Conservation (phyloP, 2,329 filamentous ascomycete genomes). For the Diatrype stigma region DNA sequence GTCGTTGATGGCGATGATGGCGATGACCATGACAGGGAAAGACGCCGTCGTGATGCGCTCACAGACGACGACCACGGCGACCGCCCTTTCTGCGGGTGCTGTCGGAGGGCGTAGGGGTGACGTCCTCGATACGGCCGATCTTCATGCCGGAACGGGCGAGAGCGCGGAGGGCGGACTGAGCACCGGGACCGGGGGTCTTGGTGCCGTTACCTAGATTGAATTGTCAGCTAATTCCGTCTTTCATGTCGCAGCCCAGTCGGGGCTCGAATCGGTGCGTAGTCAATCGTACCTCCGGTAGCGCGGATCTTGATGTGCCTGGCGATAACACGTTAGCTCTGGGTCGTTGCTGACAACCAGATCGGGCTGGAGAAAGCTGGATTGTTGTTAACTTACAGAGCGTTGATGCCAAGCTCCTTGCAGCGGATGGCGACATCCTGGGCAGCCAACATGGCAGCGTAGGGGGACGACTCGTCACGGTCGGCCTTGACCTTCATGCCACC, state of each 20-base stretch:
- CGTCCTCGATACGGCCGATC: slow-evolving; percentile 99
- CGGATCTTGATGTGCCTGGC: slow-evolving; percentile 96
- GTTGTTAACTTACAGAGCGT: slow-evolving; percentile 58
- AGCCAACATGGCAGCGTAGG: slow-evolving; percentile 99
- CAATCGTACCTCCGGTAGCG: slow-evolving; percentile 87
- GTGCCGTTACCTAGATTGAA: too few relatives aligned
- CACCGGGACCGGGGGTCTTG: slow-evolving; percentile 99
- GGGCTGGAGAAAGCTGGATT: too few relatives aligned
- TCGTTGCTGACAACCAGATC: neutral
- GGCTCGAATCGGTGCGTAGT: too few relatives aligned
- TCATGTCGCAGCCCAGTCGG: too few relatives aligned
- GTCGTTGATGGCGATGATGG: slow-evolving; percentile 20
- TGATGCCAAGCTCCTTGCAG: slow-evolving; percentile 69
- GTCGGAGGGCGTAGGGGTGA: slow-evolving; percentile 98
- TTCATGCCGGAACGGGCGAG: slow-evolving; percentile 99
- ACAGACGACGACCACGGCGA: slow-evolving; percentile 99
- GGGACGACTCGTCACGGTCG: slow-evolving; percentile 99
- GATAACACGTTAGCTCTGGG: neutral
- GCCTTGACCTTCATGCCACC: slow-evolving; percentile 99
- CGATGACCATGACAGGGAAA: slow-evolving; percentile 3
- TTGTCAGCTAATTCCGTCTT: too few relatives aligned
- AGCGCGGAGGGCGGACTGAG: slow-evolving; percentile 97
- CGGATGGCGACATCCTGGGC: slow-evolving; percentile 95
- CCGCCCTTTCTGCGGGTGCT: slow-evolving; percentile 99
- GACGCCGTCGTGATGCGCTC: slow-evolving; percentile 42